A percentile compares a stretch with the other conserved stretches of the same genome.
These are phyloP conservation scores for Protostelium mycophagum DNA, from an alignment of 78 protist species.

Conservation along the genomic window DNA sequence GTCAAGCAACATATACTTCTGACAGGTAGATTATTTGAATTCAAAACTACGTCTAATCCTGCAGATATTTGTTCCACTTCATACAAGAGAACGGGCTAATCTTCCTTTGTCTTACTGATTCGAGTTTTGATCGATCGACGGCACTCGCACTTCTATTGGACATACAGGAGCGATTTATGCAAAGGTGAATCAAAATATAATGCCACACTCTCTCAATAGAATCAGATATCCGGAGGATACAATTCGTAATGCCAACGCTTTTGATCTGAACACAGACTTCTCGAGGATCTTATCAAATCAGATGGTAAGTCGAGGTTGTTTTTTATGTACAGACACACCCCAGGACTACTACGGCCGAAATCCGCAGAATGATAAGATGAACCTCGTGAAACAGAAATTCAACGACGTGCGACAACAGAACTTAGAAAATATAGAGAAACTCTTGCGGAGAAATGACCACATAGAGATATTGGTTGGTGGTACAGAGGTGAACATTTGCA, in stretches of 20 bases:
- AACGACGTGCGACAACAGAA: not conserved
- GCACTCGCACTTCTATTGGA: not conserved
- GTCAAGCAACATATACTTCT: not conserved
- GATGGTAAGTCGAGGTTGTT: too few species aligned
- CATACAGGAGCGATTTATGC: not conserved
- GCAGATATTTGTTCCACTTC: not conserved
- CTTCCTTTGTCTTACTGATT: not conserved
- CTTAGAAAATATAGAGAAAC: not conserved
- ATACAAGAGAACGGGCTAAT: not conserved
- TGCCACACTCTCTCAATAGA: not conserved
- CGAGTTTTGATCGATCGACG: not conserved
- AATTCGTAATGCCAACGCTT: not conserved
- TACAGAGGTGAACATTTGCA: not conserved
- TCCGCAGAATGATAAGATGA: not conserved
- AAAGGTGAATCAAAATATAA: not conserved
- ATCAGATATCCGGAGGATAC: not conserved
- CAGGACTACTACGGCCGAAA: not conserved
- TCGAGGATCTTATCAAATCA: not conserved
- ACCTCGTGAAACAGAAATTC: not conserved
- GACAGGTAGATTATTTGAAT: not conserved
- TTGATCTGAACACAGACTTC: not conserved
- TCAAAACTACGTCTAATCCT: not conserved
- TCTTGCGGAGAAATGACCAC: not conserved
- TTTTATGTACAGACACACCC: too few species aligned
- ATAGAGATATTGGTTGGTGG: not conserved